A percentile compares a stretch with the other conserved stretches of the same genome.
phyloP scores from a whole-genome alignment of 129 eudicot species.

The Oenanthe sinensis region DNA sequence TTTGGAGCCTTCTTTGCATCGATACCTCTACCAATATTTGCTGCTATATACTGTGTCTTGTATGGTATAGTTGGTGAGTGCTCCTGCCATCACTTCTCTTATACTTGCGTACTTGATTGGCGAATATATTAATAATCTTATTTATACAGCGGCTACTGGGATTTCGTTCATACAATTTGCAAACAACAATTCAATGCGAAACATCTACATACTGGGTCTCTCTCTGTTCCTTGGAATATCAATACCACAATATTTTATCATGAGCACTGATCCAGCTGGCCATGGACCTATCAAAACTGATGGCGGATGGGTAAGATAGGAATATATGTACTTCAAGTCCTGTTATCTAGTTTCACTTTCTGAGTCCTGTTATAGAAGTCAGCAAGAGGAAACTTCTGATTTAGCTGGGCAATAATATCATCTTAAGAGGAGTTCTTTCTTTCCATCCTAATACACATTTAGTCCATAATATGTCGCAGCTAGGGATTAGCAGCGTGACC shows the following conservation, averaged over 20 bases:
- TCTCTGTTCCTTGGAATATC: constrained; percentile 89
- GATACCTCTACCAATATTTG: constrained; percentile 82
- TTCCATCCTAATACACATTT: not conserved
- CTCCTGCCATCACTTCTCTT: not conserved
- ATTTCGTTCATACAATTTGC: constrained; percentile 78
- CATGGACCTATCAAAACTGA: constrained; percentile 63
- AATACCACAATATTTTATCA: constrained; percentile 76
- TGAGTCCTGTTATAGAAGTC: not conserved
- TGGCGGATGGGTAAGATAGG: constrained; percentile 76
- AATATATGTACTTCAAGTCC: not conserved
- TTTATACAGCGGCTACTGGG: constrained; percentile 73
- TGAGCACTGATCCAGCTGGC: constrained; percentile 54
- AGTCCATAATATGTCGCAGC: not conserved
- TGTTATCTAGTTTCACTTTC: not conserved
- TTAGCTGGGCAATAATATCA: not conserved
- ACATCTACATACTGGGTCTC: constrained; percentile 71
- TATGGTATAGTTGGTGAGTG: constrained; percentile 91
- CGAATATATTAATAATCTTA: constrained; percentile 1
- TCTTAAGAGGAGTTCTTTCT: not conserved
- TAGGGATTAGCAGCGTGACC: not conserved
- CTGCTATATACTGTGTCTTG: constrained; percentile 81
- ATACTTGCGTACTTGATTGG: not conserved
- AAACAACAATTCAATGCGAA: constrained; percentile 86
- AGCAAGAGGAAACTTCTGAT: not conserved
- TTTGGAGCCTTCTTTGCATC: constrained; percentile 97